Evolutionary conservation across 2,329 filamentous ascomycete genomes (phyloP), one percentile per base, ranked within the genome.

Genomic region (Aspergillus unguis): DNA sequence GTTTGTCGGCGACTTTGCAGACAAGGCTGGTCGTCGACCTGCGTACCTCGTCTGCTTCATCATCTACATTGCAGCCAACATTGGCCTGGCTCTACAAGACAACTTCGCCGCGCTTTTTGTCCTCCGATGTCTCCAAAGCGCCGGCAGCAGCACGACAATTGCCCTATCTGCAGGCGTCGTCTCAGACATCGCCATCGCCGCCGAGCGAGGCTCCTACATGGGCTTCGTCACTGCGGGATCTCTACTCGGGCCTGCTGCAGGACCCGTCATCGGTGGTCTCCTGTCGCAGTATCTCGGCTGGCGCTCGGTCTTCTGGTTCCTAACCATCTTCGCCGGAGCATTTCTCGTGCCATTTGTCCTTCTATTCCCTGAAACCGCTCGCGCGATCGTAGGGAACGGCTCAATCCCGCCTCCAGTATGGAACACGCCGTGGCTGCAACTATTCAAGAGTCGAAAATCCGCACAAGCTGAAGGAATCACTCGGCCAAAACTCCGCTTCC

Each of bases 221-320:
- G 72, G 69, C 26, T 69, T 71, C n/a, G 68, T 76, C 86, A 56
- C 47, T 0, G 53, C 53, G 62, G 89, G 88, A 7, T 81, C 79
- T 50, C 77, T 85, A 49, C 53, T 75, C 5, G 76, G 72, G 0
- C 74, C 75, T 1, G 65, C 74, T 3, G 63, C 87, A 0, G 72
- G 80, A 0, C 85, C 85, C 0, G 76, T 86, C 1, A 71, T 88
- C 2, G 85, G 86, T 11, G 86, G 85, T 0, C 57, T 88, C 1
- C 67, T 90, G 27, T 78, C 79, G n/a, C 75, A 87, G 60, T 86
- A 80, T 58, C 76, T 86, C 0, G 81, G 83, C 23, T 88, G 85
- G 85, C 74, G 62, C 11, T 62, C 61, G 49, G 82, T 87, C 50
- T 88, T 88, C 63, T 88, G 85, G 85, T 86, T 87, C 62, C 77